These are phyloP conservation scores for Paspalum vaginatum DNA, from an alignment of 176 grass and related monocot genomes.

Conservation along the genomic window DNA sequence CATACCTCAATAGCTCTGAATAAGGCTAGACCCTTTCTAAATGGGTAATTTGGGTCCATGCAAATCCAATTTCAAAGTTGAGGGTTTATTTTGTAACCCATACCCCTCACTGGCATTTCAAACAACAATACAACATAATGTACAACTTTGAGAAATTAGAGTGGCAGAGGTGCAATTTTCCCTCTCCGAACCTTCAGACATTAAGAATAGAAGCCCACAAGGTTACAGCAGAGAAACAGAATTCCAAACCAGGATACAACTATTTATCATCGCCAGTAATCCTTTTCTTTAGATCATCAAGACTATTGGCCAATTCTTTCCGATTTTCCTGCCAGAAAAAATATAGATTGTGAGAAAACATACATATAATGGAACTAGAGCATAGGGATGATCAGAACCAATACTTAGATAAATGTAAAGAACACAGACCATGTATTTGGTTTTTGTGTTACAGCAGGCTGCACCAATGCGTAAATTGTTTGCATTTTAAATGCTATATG, in stretches of 20 bases:
- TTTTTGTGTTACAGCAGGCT: neutral
- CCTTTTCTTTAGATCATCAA: conserved; percentile 66
- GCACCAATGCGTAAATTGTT: neutral
- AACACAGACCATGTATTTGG: neutral
- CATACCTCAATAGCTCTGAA: conserved; percentile 8
- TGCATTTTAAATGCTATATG: neutral
- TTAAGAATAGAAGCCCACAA: conserved; percentile 1
- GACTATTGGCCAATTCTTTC: conserved; percentile 54
- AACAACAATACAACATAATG: no score
- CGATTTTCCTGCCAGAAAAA: conserved; percentile 55
- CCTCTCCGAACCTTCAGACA: no score
- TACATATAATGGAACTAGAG: neutral
- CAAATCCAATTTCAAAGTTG: no score
- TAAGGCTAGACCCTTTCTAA: neutral
- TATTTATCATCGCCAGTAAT: conserved; percentile 59
- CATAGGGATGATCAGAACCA: neutral
- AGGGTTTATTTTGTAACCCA: no score
- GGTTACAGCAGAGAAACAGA: neutral
- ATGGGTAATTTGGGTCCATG: neutral
- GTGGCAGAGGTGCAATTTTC: no score
- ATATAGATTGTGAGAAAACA: conserved; percentile 2
- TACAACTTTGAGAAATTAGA: no score
- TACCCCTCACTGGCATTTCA: no score
- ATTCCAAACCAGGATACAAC: conserved; percentile 32
- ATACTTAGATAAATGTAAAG: conserved; percentile 1